Evolutionary conservation across 2,329 filamentous ascomycete species (phyloP).

Genomic region (Lasiodiplodia sp.): DNA sequence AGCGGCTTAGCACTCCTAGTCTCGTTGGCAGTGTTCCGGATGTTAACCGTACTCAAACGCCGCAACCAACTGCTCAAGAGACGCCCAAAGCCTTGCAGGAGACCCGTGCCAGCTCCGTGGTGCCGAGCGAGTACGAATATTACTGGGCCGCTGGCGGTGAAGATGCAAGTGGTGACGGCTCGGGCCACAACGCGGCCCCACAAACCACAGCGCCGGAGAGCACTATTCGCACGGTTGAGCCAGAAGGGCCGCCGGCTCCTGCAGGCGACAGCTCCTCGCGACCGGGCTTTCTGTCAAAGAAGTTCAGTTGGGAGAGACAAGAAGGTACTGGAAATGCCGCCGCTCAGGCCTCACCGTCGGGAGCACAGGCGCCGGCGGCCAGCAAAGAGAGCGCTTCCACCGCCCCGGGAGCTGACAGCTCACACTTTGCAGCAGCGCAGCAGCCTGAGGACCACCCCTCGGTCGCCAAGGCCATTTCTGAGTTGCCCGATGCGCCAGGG

Average conservation of each 20-base stretch:
- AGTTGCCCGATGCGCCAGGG: conserved; percentile 20
- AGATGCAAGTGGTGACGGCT: conserved; percentile 12
- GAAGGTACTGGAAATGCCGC: conserved; percentile 27
- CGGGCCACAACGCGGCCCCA: conserved; percentile 8
- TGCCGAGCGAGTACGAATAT: conserved; percentile 71
- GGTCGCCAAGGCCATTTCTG: conserved; percentile 19
- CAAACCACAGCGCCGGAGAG: conserved; percentile 14
- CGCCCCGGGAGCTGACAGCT: conserved; percentile 10
- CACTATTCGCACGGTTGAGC: conserved; percentile 24
- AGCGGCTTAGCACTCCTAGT: conserved; percentile 61
- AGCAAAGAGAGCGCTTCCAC: conserved; percentile 13
- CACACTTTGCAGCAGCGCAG: conserved; percentile 6
- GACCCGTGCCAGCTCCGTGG: conserved; percentile 67
- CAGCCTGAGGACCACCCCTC: conserved; percentile 11
- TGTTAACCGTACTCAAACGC: conserved; percentile 4
- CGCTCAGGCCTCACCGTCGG: conserved; percentile 17
- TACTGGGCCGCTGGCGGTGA: conserved; percentile 65
- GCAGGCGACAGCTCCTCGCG: conserved; percentile 19
- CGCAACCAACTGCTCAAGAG: conserved; percentile 16
- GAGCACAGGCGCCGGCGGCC: conserved; percentile 17
- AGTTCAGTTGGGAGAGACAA: conserved; percentile 49
- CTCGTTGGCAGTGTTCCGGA: conserved; percentile 17
- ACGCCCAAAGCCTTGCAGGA: conserved; percentile 32
- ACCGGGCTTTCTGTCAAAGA: conserved; percentile 37
- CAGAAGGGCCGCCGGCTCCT: conserved; percentile 11